A percentile compares a stretch with the other conserved stretches of the same genome.
These are phyloP conservation scores for Didymella segeticola DNA, from an alignment of 2,329 filamentous ascomycete species.

Conservation along the genomic window DNA sequence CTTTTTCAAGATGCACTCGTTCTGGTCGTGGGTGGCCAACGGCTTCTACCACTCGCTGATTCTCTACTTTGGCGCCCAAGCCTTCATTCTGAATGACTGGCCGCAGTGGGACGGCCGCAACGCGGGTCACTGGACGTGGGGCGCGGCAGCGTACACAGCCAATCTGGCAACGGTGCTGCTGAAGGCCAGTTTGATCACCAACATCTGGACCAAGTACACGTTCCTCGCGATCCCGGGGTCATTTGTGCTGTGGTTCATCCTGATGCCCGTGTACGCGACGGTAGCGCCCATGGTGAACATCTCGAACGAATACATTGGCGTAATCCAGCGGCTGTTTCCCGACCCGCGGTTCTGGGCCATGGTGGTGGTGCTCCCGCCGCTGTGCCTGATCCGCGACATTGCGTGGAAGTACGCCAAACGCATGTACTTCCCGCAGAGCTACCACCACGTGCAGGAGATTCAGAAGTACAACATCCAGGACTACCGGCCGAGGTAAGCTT, in stretches of 20 bases:
- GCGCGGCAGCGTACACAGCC: constrained; percentile 89
- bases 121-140: constrained; percentile 98
- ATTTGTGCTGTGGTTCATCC: constrained; percentile 88
- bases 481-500: constrained; percentile 83
- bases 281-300: constrained; percentile 83
- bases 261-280: constrained; percentile 85
- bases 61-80: constrained; percentile 83
- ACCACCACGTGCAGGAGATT: constrained; percentile 99
- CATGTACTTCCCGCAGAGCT: constrained; percentile 95
- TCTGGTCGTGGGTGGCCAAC: constrained; percentile 90
- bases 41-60: constrained; percentile 95
- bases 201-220: constrained; percentile 99
- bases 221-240: constrained; percentile 94
- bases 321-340: constrained; percentile 79
- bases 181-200: constrained; percentile 93
- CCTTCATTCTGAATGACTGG: constrained; percentile 83
- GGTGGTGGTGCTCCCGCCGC: constrained; percentile 75
- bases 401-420: constrained; percentile 97
- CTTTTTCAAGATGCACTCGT: constrained; percentile 93
- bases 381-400: constrained; percentile 88
- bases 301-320: constrained; percentile 83
- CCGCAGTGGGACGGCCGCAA: constrained; percentile 79
- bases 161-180: constrained; percentile 92
- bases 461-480: constrained; percentile 99
- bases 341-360: constrained; percentile 92